A percentile compares a stretch with the other conserved stretches of the same genome.
Conservation (phyloP, 306 rosid species). For the Vicia faba region DNA sequence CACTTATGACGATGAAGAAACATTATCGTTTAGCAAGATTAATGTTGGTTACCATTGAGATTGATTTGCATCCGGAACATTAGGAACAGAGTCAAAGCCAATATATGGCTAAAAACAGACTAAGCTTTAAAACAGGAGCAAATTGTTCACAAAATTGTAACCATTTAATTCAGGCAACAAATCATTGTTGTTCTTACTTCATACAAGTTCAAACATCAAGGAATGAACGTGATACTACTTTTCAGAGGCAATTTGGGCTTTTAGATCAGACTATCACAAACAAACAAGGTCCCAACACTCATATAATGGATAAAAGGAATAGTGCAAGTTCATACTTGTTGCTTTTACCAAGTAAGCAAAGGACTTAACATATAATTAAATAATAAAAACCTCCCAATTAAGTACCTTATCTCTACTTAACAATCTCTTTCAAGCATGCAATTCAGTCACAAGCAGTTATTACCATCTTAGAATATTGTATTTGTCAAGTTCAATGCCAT, state of each 20-base stretch:
- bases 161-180: neutral
- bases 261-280: slow-evolving; percentile 10
- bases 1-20: too few relatives aligned
- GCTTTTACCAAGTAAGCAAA: slow-evolving; percentile 16
- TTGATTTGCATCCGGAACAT: too few relatives aligned
- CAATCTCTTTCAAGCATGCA: slow-evolving; percentile 24
- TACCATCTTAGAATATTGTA: slow-evolving; percentile 29
- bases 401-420: slow-evolving; percentile 19
- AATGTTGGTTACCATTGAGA: too few relatives aligned
- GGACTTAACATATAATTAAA: neutral
- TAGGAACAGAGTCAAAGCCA: too few relatives aligned
- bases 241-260: neutral
- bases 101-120: neutral
- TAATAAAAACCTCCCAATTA: neutral
- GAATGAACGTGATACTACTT: neutral
- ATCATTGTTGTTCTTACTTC: neutral
- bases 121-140: neutral
- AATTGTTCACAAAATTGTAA: slow-evolving; percentile 7
- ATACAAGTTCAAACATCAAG: neutral
- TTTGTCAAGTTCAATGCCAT: slow-evolving; percentile 2
- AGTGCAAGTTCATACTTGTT: neutral
- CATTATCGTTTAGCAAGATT: too few relatives aligned
- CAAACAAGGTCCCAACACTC: slow-evolving; percentile 1
- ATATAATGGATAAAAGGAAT: slow-evolving; percentile 1
- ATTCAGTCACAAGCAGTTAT: slow-evolving; percentile 16